Conservation (phyloP, 495 filamentous ascomycete species). For the Lophium mytilinum region DNA sequence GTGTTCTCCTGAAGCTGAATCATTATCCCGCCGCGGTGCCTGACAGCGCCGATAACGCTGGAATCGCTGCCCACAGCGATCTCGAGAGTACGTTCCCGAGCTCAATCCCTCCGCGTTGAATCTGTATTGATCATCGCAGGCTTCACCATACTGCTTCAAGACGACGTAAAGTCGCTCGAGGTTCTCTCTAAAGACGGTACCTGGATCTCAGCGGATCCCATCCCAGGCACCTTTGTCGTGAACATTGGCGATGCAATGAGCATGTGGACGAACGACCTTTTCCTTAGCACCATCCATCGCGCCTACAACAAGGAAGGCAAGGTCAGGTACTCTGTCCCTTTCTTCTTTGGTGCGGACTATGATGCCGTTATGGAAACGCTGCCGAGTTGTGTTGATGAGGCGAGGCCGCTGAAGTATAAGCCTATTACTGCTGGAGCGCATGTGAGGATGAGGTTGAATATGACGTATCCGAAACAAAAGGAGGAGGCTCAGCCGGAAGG, state of each 20-base stretch:
- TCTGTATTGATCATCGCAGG: too few relatives aligned
- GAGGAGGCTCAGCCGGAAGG: too few relatives aligned
- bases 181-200: background rate
- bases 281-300: conserved; percentile 19
- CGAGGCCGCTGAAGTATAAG: too few relatives aligned
- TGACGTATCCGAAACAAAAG: too few relatives aligned
- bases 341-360: too few relatives aligned
- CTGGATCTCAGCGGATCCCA: conserved; percentile 7
- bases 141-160: conserved; percentile 24
- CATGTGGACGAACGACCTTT: conserved; percentile 19
- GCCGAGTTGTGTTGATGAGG: too few relatives aligned
- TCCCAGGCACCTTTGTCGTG: conserved; percentile 3
- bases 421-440: too few relatives aligned
- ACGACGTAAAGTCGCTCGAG: background rate
- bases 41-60: background rate
- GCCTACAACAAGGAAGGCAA: conserved; percentile 13
- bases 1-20: conserved; percentile 29
- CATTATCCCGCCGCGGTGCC: conserved; percentile 24
- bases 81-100: too few relatives aligned
- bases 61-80: conserved; percentile 5
- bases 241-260: conserved; percentile 6
- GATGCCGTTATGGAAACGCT: too few relatives aligned
- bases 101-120: conserved; percentile 24
- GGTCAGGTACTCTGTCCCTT: conserved; percentile 18
- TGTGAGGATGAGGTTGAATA: too few relatives aligned